These are phyloP conservation scores for Mucor mucedo DNA, from an alignment of 371 early-diverging fungal species.

Conservation along the genomic window DNA sequence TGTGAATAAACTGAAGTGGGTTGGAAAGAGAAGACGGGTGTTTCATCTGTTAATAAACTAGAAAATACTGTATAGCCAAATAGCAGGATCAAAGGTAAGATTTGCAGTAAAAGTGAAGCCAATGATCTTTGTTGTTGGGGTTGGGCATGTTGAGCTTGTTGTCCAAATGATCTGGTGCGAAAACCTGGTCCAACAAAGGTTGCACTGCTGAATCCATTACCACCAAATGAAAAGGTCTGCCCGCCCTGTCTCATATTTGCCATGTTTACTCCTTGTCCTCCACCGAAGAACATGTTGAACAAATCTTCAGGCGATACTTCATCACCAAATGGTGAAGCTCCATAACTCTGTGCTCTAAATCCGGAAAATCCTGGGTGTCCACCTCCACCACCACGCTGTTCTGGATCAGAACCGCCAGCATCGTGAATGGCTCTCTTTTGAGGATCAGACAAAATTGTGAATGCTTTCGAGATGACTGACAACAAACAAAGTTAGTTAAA, in stretches of 20 bases:
- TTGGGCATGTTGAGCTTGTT: constrained; percentile 19
- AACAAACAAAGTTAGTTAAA: neutral
- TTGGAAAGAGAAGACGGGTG: constrained; percentile 45
- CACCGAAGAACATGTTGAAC: constrained; percentile 96
- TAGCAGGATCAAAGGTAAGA: constrained; percentile 46
- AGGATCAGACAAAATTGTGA: constrained; percentile 87
- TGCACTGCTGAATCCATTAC: constrained; percentile 51
- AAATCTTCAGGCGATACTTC: constrained; percentile 95
- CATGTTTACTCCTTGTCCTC: constrained; percentile 38
- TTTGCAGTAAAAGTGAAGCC: constrained; percentile 45
- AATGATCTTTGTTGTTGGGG: constrained; percentile 24
- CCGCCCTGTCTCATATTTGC: constrained; percentile 23
- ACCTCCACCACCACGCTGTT: constrained; percentile 40
- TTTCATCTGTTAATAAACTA: constrained; percentile 43
- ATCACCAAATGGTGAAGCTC: constrained; percentile 59
- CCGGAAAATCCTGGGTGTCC: constrained; percentile 25
- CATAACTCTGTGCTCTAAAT: constrained; percentile 24
- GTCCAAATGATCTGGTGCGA: constrained; percentile 41
- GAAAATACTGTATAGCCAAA: constrained; percentile 52
- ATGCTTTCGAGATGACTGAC: constrained; percentile 88
- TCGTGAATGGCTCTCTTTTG: constrained; percentile 90
- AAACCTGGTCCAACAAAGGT: constrained; percentile 59
- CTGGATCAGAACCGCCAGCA: constrained; percentile 81
- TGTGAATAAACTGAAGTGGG: constrained; percentile 45
- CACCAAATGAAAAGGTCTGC: constrained; percentile 29